Evolutionary conservation across 352 stramenopile species (phyloP).

Genomic region (Hyaloperonospora brassicae): DNA sequence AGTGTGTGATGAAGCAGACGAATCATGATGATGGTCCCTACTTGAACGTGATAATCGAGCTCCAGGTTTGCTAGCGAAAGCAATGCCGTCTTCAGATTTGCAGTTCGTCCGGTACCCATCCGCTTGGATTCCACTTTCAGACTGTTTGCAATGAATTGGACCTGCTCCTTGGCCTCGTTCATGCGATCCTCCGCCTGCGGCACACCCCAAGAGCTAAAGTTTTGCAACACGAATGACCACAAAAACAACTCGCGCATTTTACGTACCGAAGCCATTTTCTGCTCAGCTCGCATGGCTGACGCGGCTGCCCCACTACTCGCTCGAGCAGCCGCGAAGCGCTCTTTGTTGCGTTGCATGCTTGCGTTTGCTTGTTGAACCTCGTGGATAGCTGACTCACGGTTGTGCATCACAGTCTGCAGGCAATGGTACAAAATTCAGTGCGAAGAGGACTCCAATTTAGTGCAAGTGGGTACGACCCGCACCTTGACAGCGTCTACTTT

Average conservation of each 20-base stretch:
- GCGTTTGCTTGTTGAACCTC: constrained; percentile 85
- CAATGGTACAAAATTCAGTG: not conserved
- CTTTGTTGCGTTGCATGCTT: constrained; percentile 86
- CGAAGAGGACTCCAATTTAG: not conserved
- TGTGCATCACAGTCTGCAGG: constrained; percentile 72
- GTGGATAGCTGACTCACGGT: constrained; percentile 76
- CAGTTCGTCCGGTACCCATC: constrained; percentile 74
- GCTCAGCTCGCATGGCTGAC: constrained; percentile 80
- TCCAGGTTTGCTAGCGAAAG: constrained; percentile 71
- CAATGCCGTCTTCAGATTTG: constrained; percentile 71
- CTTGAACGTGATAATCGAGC: constrained; percentile 74
- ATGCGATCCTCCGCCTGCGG: constrained; percentile 73
- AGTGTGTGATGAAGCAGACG: constrained; percentile 3
- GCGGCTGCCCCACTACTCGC: constrained; percentile 77
- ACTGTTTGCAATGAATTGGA: constrained; percentile 82
- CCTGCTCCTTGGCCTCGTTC: constrained; percentile 81
- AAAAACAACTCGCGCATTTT: not conserved
- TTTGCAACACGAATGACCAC: not conserved
- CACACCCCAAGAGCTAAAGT: constrained; percentile 1
- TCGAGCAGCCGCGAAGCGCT: constrained; percentile 74
- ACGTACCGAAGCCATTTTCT: constrained; percentile 80
- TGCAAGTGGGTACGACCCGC: not conserved
- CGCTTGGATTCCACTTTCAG: constrained; percentile 78
- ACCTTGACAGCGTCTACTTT: constrained; percentile 86
- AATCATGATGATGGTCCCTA: constrained; percentile 13